phyloP scores from a whole-genome alignment of 306 rosid genomes.

The apple (Malus domestica) region DNA sequence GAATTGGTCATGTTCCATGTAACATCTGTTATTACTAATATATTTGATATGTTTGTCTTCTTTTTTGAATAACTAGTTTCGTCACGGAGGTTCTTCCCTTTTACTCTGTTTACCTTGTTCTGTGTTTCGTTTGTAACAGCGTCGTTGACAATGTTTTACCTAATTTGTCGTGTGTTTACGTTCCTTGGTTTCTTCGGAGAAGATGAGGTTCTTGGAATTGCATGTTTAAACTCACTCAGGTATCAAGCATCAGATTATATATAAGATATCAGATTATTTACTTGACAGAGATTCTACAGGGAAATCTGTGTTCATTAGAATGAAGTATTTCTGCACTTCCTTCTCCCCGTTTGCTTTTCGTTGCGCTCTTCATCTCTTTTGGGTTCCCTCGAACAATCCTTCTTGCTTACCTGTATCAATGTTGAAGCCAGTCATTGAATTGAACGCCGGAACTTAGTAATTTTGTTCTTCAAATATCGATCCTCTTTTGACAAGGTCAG shows the following conservation, averaged over 20 bases:
- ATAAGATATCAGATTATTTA: neutral
- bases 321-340: constrained; percentile 13
- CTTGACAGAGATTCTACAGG: neutral
- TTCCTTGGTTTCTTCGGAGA: neutral
- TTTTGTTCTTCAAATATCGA: neutral
- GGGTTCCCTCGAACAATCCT: constrained; percentile 27
- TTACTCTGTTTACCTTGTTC: neutral
- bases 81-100: neutral
- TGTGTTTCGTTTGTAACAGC: too few species aligned
- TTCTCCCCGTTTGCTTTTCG: constrained; percentile 26
- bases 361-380: constrained; percentile 30
- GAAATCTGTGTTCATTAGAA: neutral
- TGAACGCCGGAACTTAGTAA: neutral
- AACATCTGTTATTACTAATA: constrained; percentile 13
- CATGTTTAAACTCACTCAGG: neutral
- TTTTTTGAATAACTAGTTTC: neutral
- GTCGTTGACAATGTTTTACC: neutral
- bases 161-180: neutral
- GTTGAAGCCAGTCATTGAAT: constrained; percentile 3
- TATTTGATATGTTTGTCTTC: constrained; percentile 6
- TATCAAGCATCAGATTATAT: neutral
- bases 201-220: neutral
- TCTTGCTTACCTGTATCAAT: constrained; percentile 37
- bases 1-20: constrained; percentile 14
- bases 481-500: neutral